A percentile compares a stretch with the other conserved stretches of the same genome.
phyloP scores from a whole-genome alignment of 192 early-diverging fungal species.

The Umbelopsis sp. region DNA sequence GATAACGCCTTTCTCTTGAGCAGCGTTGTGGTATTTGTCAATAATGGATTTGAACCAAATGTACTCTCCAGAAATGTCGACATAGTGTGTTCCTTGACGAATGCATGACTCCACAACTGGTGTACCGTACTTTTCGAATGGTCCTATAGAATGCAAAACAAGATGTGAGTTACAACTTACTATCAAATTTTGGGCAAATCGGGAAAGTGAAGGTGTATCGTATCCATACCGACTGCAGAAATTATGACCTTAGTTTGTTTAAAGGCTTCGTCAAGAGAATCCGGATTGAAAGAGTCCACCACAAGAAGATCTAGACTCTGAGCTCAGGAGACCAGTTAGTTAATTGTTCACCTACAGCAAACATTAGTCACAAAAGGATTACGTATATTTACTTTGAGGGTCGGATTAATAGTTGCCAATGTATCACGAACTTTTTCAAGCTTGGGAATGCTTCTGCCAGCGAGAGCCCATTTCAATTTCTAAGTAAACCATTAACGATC shows the following conservation, averaged over 20 bases:
- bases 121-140: slow-evolving; percentile 72
- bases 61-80: slow-evolving; percentile 88
- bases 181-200: not conserved
- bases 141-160: slow-evolving; percentile 35
- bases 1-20: slow-evolving; percentile 61
- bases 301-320: slow-evolving; percentile 63
- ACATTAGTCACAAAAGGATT: no score
- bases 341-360: no score
- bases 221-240: slow-evolving; percentile 69
- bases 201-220: not conserved
- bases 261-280: slow-evolving; percentile 62
- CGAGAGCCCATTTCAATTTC: slow-evolving; percentile 73
- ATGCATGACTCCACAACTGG: slow-evolving; percentile 71
- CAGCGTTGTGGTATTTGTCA: slow-evolving; percentile 66
- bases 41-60: slow-evolving; percentile 67
- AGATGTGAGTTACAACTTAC: not conserved
- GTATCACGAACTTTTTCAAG: slow-evolving; percentile 57
- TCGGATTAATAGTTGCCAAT: slow-evolving; percentile 54
- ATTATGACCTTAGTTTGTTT: slow-evolving; percentile 72
- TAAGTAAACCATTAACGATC: slow-evolving; percentile 28
- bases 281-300: slow-evolving; percentile 65
- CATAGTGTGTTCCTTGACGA: slow-evolving; percentile 76
- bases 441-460: slow-evolving; percentile 71
- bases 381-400: slow-evolving; percentile 36
- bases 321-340: not conserved